A percentile compares a stretch with the other conserved stretches of the same genome.
These are phyloP conservation scores for Auricularia auricula-judae DNA, from an alignment of 768 basidiomycete species.

Conservation along the genomic window DNA sequence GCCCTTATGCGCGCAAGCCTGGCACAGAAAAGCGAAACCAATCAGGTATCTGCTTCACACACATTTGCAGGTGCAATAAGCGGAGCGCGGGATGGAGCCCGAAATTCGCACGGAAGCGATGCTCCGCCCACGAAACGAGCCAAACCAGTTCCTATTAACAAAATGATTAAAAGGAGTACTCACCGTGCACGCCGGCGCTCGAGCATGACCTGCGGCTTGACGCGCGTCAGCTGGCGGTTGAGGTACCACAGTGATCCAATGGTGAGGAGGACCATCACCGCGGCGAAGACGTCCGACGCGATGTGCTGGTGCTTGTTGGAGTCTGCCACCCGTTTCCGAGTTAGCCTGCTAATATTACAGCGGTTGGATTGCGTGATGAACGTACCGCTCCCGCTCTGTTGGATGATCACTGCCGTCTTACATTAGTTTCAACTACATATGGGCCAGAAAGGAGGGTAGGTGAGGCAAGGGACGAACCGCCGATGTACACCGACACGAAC, in stretches of 20 bases:
- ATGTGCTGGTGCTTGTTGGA: conserved; percentile 41
- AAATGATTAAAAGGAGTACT: too few species aligned
- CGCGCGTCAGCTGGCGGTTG: conserved; percentile 47
- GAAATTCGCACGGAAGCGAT: too few species aligned
- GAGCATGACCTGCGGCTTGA: conserved; percentile 12
- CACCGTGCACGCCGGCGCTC: conserved; percentile 5
- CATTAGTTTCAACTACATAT: background rate
- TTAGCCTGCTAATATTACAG: background rate
- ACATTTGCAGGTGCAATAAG: too few species aligned
- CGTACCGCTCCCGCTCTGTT: too few species aligned
- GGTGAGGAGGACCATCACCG: conserved; percentile 61
- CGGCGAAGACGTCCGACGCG: conserved; percentile 60
- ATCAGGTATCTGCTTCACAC: too few species aligned
- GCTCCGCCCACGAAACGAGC: too few species aligned
- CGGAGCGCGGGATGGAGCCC: too few species aligned
- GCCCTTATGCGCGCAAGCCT: too few species aligned
- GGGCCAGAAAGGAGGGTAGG: background rate
- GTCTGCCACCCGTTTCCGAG: conserved; percentile 6
- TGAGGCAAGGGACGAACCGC: background rate
- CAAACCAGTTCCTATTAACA: too few species aligned
- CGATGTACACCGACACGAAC: conserved; percentile 26
- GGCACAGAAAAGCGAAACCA: too few species aligned
- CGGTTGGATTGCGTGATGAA: background rate
- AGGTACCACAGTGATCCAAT: conserved; percentile 79
- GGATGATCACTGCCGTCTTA: background rate